These are phyloP conservation scores for Pleurotus salmoneostramineus DNA, from an alignment of 768 basidiomycete genomes.

Conservation along the genomic window DNA sequence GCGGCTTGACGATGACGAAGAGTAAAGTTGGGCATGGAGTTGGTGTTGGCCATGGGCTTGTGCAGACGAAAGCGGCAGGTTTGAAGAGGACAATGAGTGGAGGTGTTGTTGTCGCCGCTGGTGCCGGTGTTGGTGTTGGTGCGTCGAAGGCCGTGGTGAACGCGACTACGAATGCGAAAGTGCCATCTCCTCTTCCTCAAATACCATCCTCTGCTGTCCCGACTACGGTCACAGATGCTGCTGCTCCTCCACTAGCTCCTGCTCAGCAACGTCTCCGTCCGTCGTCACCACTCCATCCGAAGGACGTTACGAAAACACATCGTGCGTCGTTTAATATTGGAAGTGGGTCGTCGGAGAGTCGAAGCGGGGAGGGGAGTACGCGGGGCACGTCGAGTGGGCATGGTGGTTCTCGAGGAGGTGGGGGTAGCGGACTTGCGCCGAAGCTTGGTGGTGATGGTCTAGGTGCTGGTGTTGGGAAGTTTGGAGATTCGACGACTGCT, in stretches of 20 bases:
- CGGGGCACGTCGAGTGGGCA: constrained; percentile 5
- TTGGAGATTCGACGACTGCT: too few relatives aligned
- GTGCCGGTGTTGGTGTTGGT: neutral
- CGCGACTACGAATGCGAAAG: neutral
- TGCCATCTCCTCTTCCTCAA: neutral
- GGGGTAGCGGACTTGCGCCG: too few relatives aligned
- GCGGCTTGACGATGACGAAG: constrained; percentile 8
- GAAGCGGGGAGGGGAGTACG: constrained; percentile 13
- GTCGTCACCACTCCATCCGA: neutral
- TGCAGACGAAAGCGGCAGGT: constrained; percentile 5
- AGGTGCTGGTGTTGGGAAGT: too few relatives aligned
- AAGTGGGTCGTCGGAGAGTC: constrained; percentile 8
- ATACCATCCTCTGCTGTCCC: too few relatives aligned
- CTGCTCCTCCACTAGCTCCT: neutral
- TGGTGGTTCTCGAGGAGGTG: constrained; percentile 9
- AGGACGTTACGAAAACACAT: neutral
- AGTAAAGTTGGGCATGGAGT: neutral
- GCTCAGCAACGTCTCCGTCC: neutral
- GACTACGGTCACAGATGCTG: neutral
- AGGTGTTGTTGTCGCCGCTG: neutral
- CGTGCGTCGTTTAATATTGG: constrained; percentile 4
- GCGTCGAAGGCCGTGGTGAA: constrained; percentile 10
- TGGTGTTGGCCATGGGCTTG: constrained; percentile 3
- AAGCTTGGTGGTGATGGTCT: too few relatives aligned
- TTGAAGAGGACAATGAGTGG: constrained; percentile 8